These are phyloP conservation scores for Moelleriella libera DNA, from an alignment of 2,329 filamentous ascomycete species.

Conservation along the genomic window DNA sequence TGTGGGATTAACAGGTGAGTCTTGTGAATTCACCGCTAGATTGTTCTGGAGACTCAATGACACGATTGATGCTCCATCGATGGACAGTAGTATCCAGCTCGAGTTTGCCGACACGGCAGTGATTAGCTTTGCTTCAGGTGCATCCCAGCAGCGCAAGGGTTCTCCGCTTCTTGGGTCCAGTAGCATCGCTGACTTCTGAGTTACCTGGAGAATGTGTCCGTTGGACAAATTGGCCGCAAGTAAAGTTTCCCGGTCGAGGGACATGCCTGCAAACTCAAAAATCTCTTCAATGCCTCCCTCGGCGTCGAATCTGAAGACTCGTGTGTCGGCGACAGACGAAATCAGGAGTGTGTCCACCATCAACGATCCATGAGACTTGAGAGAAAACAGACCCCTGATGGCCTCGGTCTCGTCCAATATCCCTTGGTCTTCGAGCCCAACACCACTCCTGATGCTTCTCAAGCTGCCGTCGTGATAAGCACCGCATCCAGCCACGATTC, in stretches of 20 bases:
- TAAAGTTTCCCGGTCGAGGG: slow-evolving; percentile 58
- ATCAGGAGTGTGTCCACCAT: slow-evolving; percentile 60
- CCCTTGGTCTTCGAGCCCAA: slow-evolving; percentile 79
- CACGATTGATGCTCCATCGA: slow-evolving; percentile 59
- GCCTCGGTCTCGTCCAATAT: slow-evolving; percentile 66
- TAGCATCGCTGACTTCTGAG: slow-evolving; percentile 45
- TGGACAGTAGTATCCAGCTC: slow-evolving; percentile 55
- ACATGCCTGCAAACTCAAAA: slow-evolving; percentile 57
- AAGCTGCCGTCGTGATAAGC: slow-evolving; percentile 80
- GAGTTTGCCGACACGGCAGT: slow-evolving; percentile 67
- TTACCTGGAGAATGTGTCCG: slow-evolving; percentile 62
- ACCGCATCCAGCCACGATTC: slow-evolving; percentile 85
- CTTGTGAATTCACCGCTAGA: slow-evolving; percentile 43
- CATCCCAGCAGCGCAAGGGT: slow-evolving; percentile 43
- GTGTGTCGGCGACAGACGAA: slow-evolving; percentile 71
- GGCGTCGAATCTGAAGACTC: slow-evolving; percentile 62
- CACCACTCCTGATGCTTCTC: slow-evolving; percentile 82
- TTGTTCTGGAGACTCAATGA: slow-evolving; percentile 50
- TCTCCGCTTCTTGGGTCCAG: slow-evolving; percentile 44
- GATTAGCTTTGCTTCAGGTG: slow-evolving; percentile 40
- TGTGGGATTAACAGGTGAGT: slow-evolving; percentile 37
- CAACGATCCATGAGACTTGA: slow-evolving; percentile 35
- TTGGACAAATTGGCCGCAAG: slow-evolving; percentile 51
- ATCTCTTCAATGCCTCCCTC: slow-evolving; percentile 78
- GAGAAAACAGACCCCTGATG: slow-evolving; percentile 58